Base-by-base conservation (phyloP, 148 eudicot species). In the Chenopodium quinoa region DNA sequence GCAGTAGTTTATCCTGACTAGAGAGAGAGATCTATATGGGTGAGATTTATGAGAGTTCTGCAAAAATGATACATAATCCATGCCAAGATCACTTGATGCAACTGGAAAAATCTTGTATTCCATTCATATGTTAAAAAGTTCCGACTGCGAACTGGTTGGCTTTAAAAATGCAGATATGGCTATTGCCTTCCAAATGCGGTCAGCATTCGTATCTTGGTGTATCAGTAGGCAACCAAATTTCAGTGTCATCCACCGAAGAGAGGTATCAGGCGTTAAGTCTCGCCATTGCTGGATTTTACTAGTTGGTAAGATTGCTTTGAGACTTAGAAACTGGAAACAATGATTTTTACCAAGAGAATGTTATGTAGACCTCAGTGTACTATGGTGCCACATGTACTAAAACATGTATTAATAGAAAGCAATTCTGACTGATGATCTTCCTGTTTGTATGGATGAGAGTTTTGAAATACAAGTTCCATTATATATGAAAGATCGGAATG, bases 141-240 rank as follows among this genome's bases (percentile, higher is more conserved):
- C 90, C 97, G 82, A 89, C 89, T 92, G 91, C 95, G 94, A 91
- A 90, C 90, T 92, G 94, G 97, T 92, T 93, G 99, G 91, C 93
- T 97, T 91, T 86, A 91, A 94, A 94, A 97, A 88, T 97, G 99
- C 99, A 97, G 97, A 97, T 97, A 74, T 90, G 94, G 92, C 89
- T 86, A 87, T 84, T 93, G 89, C 88, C 90, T 88, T 91, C 89
- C 90, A 84, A 91, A 84, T 83, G 91, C 89, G 90, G 93, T 91
- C 94, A 91, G 91, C 99, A 88, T 85, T 93, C 90, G 89, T 88
- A 88, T 92, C 96, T 91, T 87, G 99, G 95, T 96, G 93, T 90
- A 87, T 88, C 97, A 89, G 89, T 91, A 91, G 92, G 87, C 97
- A 88, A 84, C 90, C 92, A 86, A 87, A 85, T 86, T 90, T 89